These are phyloP conservation scores for Claviceps africana DNA, from an alignment of 2,329 filamentous ascomycete species.

Conservation along the genomic window DNA sequence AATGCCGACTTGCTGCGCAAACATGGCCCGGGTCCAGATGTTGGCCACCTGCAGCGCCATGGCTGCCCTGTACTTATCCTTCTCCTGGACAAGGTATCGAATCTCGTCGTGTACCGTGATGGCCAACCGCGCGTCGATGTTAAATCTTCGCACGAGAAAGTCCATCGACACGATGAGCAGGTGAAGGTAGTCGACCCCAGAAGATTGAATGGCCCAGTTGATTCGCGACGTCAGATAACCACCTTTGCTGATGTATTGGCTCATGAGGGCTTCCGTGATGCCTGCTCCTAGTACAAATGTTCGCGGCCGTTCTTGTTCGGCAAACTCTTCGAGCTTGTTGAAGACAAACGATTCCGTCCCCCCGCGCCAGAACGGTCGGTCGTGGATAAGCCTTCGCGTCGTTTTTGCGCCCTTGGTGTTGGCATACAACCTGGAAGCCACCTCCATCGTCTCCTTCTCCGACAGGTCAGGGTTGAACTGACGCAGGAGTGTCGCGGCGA, in stretches of 20 bases:
- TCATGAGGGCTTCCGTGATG: constrained; percentile 90
- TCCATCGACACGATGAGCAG: constrained; percentile 91
- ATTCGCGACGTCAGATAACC: constrained; percentile 92
- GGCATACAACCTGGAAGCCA: constrained; percentile 68
- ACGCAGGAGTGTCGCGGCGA: constrained; percentile 74
- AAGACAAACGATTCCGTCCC: constrained; percentile 97
- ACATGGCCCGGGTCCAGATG: constrained; percentile 95
- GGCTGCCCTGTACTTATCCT: constrained; percentile 77
- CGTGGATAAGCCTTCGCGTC: constrained; percentile 54
- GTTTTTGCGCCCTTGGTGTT: constrained; percentile 87
- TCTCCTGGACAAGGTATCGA: constrained; percentile 72
- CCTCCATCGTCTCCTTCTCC: constrained; percentile 62
- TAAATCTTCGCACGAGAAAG: constrained; percentile 74
- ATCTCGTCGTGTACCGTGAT: constrained; percentile 98
- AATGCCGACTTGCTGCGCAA: constrained; percentile 91
- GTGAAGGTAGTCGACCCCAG: constrained; percentile 92
- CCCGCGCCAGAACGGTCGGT: constrained; percentile 80
- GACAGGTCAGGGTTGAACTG: constrained; percentile 84
- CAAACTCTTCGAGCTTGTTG: constrained; percentile 95
- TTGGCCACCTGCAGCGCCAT: constrained; percentile 92
- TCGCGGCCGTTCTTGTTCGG: constrained; percentile 78
- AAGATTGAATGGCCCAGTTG: constrained; percentile 98
- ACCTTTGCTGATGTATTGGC: constrained; percentile 72
- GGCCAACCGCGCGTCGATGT: constrained; percentile 68
- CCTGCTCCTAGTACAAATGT: constrained; percentile 89